Conservation (phyloP, 2,329 filamentous ascomycete genomes). For the Dothistroma pini region DNA sequence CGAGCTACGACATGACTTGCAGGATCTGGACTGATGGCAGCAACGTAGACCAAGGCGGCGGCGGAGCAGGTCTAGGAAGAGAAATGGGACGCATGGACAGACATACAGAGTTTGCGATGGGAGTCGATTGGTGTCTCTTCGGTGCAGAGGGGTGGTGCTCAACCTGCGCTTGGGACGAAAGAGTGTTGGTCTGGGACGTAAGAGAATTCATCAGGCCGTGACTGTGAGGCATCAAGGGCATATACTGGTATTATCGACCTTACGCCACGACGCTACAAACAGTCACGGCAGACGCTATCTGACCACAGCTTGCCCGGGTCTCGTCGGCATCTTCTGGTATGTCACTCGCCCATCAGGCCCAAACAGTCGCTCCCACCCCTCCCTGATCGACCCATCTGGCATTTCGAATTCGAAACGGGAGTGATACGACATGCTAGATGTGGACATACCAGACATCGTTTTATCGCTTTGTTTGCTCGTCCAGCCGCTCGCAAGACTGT, state of each 20-base stretch:
- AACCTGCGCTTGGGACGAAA: slow-evolving; percentile 91
- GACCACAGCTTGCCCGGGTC: not conserved
- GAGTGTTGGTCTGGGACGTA: slow-evolving; percentile 88
- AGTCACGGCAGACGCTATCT: not conserved
- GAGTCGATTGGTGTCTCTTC: slow-evolving; percentile 97
- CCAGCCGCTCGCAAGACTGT: slow-evolving; percentile 1
- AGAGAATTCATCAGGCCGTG: slow-evolving; percentile 56
- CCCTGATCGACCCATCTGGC: slow-evolving; percentile 1
- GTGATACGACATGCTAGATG: slow-evolving; percentile 6
- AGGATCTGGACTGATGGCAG: slow-evolving; percentile 87
- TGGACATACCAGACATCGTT: not conserved
- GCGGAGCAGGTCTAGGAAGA: slow-evolving; percentile 39
- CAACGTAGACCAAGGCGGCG: slow-evolving; percentile 41
- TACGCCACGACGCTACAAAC: slow-evolving; percentile 7
- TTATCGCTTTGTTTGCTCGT: slow-evolving; percentile 4
- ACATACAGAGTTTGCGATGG: slow-evolving; percentile 94
- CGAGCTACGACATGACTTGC: slow-evolving; percentile 97
- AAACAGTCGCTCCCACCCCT: slow-evolving; percentile 5
- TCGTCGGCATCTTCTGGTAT: not conserved
- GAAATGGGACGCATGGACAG: slow-evolving; percentile 84
- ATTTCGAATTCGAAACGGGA: slow-evolving; percentile 10
- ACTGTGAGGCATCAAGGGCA: slow-evolving; percentile 4
- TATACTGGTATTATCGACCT: not conserved
- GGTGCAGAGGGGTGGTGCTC: slow-evolving; percentile 94
- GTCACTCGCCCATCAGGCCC: not conserved